Base-by-base conservation (phyloP, 805 yeast species). In the Yueomyces sp. region DNA sequence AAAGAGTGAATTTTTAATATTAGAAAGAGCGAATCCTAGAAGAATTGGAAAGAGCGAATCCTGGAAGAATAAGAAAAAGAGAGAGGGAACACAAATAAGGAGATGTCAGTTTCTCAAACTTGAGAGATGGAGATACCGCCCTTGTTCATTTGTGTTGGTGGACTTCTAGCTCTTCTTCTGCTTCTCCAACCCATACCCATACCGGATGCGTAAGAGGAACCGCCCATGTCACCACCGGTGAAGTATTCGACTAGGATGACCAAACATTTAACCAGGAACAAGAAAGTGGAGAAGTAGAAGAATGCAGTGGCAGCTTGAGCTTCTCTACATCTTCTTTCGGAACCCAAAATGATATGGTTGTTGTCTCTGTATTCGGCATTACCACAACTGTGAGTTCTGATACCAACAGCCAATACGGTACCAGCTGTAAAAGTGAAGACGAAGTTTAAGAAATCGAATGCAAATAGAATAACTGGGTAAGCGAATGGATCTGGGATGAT, bases 391-490 rank as follows among this genome's bases (percentile, higher is more conserved):
- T 87, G 96, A 51, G 72, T 73, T 66, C 88, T 78, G 60, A 84
- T 79, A 57, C 79, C 94, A 47, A 85, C 94, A 43, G 97, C 97
- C 60, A 92, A 71, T 43, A 95, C 95, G 46, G 94, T 79, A 57
- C 88, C 97, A 52, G 85, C 97, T 41, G 97, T 79, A 65, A 92
- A 85, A 45, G 95, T 79, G 79, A 92, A 92, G 54, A 88, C 83
- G 55, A 79, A 67, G 75, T 87, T 87, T 67, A 92, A 71, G 69
- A 86, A 81, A 72, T 92, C 98, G 60, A 85, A 69, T 45, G 69
- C 55, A 47, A 81, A 77, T 60, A 85, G 65, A 53, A 88, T 64
- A 42, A 85, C 64, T 53, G 97, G 97, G 82, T 94, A 84, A 38
- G 95, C 94, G 49, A 90, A 72, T 7, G 56, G 52, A 55, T 78